These are phyloP conservation scores for Irineochytrium annulatum DNA, from an alignment of 192 early-diverging fungal genomes.

Conservation along the genomic window DNA sequence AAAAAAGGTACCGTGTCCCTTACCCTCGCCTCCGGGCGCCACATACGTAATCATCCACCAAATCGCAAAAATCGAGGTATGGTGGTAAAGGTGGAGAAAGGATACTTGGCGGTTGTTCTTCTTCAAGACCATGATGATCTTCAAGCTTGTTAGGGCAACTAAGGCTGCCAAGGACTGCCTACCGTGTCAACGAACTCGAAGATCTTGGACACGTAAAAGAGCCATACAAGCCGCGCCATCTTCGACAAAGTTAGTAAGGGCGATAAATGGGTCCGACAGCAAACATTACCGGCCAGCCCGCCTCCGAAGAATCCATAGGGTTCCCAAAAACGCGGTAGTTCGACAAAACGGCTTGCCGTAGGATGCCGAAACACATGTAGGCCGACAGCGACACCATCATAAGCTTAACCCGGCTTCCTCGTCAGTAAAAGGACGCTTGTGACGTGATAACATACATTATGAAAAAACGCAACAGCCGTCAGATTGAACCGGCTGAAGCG, in stretches of 20 bases:
- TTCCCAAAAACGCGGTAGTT: conserved; percentile 52
- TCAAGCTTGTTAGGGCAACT: no score
- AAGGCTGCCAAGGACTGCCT: no score
- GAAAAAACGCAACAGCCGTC: conserved; percentile 44
- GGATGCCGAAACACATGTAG: conserved; percentile 52
- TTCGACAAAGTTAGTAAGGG: conserved; percentile 4
- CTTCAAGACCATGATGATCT: conserved; percentile 64
- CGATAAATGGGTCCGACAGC: no score
- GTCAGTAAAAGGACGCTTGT: no score
- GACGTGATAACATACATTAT: no score
- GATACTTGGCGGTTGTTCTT: conserved; percentile 66
- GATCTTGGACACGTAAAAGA: conserved; percentile 63
- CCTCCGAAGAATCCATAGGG: conserved; percentile 40
- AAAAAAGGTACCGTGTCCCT: neutral
- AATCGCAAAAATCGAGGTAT: conserved; percentile 57
- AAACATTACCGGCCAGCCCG: conserved; percentile 30
- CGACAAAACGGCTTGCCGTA: conserved; percentile 41
- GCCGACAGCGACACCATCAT: conserved; percentile 46
- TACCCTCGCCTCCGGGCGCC: conserved; percentile 56
- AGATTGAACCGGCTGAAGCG: conserved; percentile 42
- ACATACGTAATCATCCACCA: conserved; percentile 58
- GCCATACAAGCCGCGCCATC: conserved; percentile 65
- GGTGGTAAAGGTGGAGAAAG: conserved; percentile 66
- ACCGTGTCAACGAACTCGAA: conserved; percentile 61
- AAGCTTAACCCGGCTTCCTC: no score